Conservation (phyloP, 306 rosid species). For the Arachis hypogaea region DNA sequence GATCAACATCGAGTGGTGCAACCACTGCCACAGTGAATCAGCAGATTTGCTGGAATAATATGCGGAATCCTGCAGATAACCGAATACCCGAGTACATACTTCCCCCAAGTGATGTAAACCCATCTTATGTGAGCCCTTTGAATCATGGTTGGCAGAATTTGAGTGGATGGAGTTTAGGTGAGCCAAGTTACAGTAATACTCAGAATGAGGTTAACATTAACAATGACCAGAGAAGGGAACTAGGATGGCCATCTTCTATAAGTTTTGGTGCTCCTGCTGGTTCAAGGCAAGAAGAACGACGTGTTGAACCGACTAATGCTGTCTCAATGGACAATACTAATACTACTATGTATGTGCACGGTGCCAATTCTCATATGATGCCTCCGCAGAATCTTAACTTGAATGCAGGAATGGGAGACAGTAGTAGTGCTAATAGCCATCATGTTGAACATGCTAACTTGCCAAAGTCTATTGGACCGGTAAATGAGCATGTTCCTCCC, state of each 20-base stretch:
- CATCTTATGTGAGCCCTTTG: conserved; percentile 55
- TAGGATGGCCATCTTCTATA: conserved; percentile 70
- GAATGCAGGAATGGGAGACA: conserved; percentile 61
- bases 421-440: conserved; percentile 48
- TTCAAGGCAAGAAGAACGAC: conserved; percentile 62
- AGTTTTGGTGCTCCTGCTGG: conserved; percentile 52
- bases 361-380: conserved; percentile 58
- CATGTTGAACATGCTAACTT: conserved; percentile 52
- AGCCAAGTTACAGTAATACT: conserved; percentile 75
- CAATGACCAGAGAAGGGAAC: conserved; percentile 71
- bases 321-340: conserved; percentile 56
- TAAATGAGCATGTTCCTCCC: conserved; percentile 55
- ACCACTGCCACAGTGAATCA: conserved; percentile 52
- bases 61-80: conserved; percentile 63
- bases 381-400: conserved; percentile 67
- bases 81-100: conserved; percentile 58
- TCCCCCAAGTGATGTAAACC: conserved; percentile 61
- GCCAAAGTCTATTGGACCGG: conserved; percentile 64
- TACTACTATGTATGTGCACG: conserved; percentile 53
- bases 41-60: conserved; percentile 71
- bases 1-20: conserved; percentile 58
- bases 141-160: conserved; percentile 65
- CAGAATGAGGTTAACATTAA: conserved; percentile 47
- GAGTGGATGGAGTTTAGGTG: conserved; percentile 85
- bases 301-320: conserved; percentile 55